Conservation (phyloP, 1,284 basidiomycete genomes). For the Porodaedalea pini region DNA sequence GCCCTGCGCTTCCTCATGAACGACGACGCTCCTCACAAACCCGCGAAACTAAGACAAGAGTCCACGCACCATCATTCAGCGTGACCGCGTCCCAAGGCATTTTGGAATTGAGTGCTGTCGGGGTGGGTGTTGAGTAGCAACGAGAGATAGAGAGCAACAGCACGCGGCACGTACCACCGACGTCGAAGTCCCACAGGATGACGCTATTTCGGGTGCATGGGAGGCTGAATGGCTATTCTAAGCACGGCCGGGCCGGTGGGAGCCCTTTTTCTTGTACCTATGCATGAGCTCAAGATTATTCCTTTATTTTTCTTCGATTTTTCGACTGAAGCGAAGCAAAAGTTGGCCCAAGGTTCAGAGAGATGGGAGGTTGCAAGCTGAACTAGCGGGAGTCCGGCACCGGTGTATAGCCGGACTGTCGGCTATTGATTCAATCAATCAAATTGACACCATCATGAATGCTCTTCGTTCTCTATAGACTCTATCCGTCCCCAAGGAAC, state of each 20-base stretch:
- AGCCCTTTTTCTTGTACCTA: too few relatives aligned
- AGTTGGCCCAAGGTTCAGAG: too few relatives aligned
- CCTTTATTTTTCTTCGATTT: too few relatives aligned
- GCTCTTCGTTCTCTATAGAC: too few relatives aligned
- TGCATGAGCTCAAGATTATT: too few relatives aligned
- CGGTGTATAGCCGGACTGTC: too few relatives aligned
- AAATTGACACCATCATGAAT: too few relatives aligned
- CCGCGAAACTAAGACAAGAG: slow-evolving; percentile 2
- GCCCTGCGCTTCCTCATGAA: slow-evolving; percentile 30
- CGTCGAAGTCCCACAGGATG: neutral
- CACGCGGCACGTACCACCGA: neutral
- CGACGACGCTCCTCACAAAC: neutral
- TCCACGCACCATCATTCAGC: slow-evolving; percentile 40
- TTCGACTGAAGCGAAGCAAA: too few relatives aligned
- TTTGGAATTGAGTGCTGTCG: neutral
- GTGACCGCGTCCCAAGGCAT: slow-evolving; percentile 49
- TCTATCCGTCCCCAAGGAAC: too few relatives aligned
- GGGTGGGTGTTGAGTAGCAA: neutral
- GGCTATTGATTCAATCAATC: too few relatives aligned
- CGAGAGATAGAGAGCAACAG: neutral
- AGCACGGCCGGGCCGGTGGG: neutral
- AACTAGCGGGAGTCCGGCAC: too few relatives aligned
- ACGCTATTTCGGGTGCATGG: neutral
- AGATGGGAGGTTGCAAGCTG: too few relatives aligned
- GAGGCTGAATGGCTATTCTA: neutral